These are phyloP conservation scores for Pestalotiopsis sp. DNA, from an alignment of 2,329 filamentous ascomycete genomes.

Conservation along the genomic window DNA sequence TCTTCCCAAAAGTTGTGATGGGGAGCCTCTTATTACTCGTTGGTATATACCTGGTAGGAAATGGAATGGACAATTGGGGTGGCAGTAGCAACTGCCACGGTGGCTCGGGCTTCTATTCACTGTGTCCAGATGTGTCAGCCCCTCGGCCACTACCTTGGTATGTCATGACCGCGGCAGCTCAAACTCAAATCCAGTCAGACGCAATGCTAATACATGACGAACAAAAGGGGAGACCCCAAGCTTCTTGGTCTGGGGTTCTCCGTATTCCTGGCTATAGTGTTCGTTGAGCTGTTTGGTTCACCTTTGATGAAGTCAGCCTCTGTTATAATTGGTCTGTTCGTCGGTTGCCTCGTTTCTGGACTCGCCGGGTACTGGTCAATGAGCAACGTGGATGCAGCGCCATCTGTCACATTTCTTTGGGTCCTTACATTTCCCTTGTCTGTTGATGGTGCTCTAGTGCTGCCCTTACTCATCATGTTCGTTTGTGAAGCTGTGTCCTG, in stretches of 20 bases:
- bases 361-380: constrained; percentile 68
- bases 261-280: constrained; percentile 68
- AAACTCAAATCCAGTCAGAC: too few species aligned
- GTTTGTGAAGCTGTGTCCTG: constrained; percentile 70
- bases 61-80: constrained; percentile 70
- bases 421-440: constrained; percentile 68
- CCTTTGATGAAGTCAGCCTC: constrained; percentile 72
- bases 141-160: constrained; percentile 61
- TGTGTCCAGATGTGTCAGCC: constrained; percentile 61
- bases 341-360: constrained; percentile 69
- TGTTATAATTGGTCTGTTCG: constrained; percentile 65
- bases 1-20: constrained; percentile 71
- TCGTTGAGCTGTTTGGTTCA: constrained; percentile 70
- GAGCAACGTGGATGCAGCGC: constrained; percentile 60
- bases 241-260: constrained; percentile 70
- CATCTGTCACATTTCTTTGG: constrained; percentile 70
- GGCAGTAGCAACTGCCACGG: constrained; percentile 59
- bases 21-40: constrained; percentile 70
- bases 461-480: constrained; percentile 66
- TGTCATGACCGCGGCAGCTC: not conserved
- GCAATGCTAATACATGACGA: too few species aligned
- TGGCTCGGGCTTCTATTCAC: constrained; percentile 48
- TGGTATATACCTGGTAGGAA: constrained; percentile 63
- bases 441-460: constrained; percentile 67
- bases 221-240: constrained; percentile 52